Conservation (phyloP, 2,329 filamentous ascomycete species). For the Fusarium euwallaceae region DNA sequence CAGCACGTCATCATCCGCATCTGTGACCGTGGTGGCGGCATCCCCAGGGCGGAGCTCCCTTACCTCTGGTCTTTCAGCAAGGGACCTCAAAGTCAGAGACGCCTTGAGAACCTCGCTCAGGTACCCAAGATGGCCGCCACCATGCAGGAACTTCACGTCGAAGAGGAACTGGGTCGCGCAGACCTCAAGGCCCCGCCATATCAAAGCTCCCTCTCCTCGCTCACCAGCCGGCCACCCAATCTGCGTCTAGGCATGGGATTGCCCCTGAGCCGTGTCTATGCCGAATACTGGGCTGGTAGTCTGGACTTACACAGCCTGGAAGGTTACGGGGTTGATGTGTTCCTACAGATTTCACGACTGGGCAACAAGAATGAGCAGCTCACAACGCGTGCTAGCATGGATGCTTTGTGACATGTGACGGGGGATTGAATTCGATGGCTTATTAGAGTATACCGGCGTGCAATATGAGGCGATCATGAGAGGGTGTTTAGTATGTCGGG, state of each 20-base stretch:
- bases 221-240: conserved; percentile 87
- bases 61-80: conserved; percentile 98
- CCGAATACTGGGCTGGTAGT: conserved; percentile 97
- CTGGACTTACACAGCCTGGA: conserved; percentile 92
- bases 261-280: conserved; percentile 93
- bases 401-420: conserved; percentile 69
- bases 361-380: conserved; percentile 99
- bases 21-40: conserved; percentile 94
- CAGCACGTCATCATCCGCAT: conserved; percentile 97
- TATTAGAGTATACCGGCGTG: conserved; percentile 1
- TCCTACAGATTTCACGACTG: conserved; percentile 94
- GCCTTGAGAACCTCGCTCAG: conserved; percentile 85
- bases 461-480: not conserved
- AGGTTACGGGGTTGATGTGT: conserved; percentile 95
- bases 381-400: conserved; percentile 81
- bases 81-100: conserved; percentile 81
- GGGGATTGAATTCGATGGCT: conserved; percentile 13
- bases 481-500: not conserved
- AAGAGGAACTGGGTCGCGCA: conserved; percentile 56
- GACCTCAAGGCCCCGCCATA: conserved; percentile 59
- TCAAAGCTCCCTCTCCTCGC: conserved; percentile 78
- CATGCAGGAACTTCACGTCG: conserved; percentile 82
- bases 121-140: conserved; percentile 95
- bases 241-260: conserved; percentile 92
- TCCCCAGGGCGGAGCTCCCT: conserved; percentile 85